Evolutionary conservation across 345 rosid genomes (phyloP).

Genomic region (Camelina hispida): DNA sequence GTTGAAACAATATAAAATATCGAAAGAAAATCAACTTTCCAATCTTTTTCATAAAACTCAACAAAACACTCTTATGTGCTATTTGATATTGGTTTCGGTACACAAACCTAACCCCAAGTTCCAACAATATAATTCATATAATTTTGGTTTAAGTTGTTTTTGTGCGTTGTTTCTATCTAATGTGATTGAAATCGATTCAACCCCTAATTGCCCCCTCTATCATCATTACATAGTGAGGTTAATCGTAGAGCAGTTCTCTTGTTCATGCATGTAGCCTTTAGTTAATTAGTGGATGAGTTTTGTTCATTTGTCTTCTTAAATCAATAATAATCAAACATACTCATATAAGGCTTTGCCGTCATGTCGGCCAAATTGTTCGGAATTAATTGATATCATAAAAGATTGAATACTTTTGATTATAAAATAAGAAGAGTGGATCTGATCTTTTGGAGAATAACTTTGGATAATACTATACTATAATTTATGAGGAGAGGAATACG

Average conservation of each 20-base stretch:
- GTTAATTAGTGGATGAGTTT: neutral
- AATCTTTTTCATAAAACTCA: constrained; percentile 9
- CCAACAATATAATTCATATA: neutral
- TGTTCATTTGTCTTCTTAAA: neutral
- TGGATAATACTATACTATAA: constrained; percentile 25
- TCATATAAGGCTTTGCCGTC: constrained; percentile 21
- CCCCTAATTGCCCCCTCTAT: too few species aligned
- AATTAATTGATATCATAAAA: constrained; percentile 4
- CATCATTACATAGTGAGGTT: too few species aligned
- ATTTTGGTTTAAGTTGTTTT: neutral
- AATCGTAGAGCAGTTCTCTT: neutral
- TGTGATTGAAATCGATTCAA: neutral
- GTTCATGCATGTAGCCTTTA: neutral
- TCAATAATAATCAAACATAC: constrained; percentile 10
- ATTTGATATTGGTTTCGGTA: neutral
- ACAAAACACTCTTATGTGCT: neutral
- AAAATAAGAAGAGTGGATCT: constrained; percentile 29
- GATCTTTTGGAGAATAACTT: constrained; percentile 30
- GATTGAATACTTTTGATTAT: constrained; percentile 13
- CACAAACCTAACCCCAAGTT: neutral
- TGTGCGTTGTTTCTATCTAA: neutral
- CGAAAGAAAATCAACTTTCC: neutral
- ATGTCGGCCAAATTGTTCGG: constrained; percentile 34
- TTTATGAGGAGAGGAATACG: constrained; percentile 31
- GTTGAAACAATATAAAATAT: neutral